These are phyloP conservation scores for Bipolaris sorokiniana DNA, from an alignment of 2,329 filamentous ascomycete genomes.

Conservation along the genomic window DNA sequence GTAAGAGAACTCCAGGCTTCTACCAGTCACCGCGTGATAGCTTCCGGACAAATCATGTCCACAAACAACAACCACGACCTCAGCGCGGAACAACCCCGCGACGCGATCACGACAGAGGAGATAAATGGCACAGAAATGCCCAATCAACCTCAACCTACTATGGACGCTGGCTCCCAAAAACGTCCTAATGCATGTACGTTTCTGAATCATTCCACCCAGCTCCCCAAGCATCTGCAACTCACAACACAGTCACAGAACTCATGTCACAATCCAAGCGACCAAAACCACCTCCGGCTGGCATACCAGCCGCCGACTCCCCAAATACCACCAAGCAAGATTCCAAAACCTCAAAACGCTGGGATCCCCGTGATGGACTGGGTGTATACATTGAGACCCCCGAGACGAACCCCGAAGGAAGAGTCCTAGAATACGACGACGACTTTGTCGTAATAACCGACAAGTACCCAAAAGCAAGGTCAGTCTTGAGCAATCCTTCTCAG, in stretches of 20 bases:
- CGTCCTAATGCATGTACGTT: slow-evolving; percentile 49
- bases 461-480: slow-evolving; percentile 72
- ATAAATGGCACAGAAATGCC: slow-evolving; percentile 21
- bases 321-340: slow-evolving; percentile 21
- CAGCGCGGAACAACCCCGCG: slow-evolving; percentile 14
- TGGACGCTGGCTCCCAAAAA: slow-evolving; percentile 22
- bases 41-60: neutral
- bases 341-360: slow-evolving; percentile 27
- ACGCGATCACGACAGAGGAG: slow-evolving; percentile 33
- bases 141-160: slow-evolving; percentile 3
- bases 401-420: slow-evolving; percentile 62
- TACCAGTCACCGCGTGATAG: neutral
- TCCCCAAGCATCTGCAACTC: slow-evolving; percentile 24
- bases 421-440: slow-evolving; percentile 70
- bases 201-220: neutral
- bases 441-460: slow-evolving; percentile 81
- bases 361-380: slow-evolving; percentile 66
- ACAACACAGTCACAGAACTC: slow-evolving; percentile 54
- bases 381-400: slow-evolving; percentile 70
- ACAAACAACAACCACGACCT: slow-evolving; percentile 1
- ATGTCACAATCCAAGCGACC: slow-evolving; percentile 52
- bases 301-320: slow-evolving; percentile 10
- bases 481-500: neutral
- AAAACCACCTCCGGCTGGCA: slow-evolving; percentile 26
- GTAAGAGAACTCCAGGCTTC: too few species aligned